Percentiles rank a stretch among this genome's conserved stretches.
Conservation (phyloP, 2,329 filamentous ascomycete species). For the Xylaria sp. region DNA sequence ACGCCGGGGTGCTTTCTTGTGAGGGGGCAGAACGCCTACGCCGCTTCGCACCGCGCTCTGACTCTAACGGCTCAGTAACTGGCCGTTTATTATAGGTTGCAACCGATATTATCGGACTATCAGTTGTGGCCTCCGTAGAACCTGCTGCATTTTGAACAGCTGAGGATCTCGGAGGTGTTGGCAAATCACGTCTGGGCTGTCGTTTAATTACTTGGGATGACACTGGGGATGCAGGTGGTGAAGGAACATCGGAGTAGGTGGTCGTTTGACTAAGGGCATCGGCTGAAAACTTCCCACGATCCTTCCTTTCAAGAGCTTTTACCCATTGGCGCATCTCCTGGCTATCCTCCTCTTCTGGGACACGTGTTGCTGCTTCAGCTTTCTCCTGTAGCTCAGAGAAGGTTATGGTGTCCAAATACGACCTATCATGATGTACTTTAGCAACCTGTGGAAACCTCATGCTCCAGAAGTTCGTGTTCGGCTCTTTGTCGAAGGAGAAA, state of each 20-base stretch:
- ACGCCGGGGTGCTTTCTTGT: constrained; percentile 18
- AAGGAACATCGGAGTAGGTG: constrained; percentile 51
- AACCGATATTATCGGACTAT: background rate
- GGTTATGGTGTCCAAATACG: constrained; percentile 73
- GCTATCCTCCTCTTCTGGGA: constrained; percentile 63
- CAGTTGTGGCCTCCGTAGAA: background rate
- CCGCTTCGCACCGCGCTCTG: constrained; percentile 17
- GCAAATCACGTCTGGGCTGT: background rate
- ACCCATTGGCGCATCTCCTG: constrained; percentile 73
- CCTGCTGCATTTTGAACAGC: constrained; percentile 2
- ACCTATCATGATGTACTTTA: constrained; percentile 82
- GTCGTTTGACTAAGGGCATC: constrained; percentile 59
- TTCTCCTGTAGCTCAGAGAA: constrained; percentile 76
- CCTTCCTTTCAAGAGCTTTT: constrained; percentile 66
- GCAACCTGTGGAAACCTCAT: constrained; percentile 80
- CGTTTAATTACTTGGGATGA: constrained; percentile 12
- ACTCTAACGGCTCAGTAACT: constrained; percentile 5
- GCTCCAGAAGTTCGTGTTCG: constrained; percentile 76
- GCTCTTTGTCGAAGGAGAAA: constrained; percentile 79
- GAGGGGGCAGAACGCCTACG: constrained; percentile 14
- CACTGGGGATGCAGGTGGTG: constrained; percentile 35
- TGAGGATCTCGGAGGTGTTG: constrained; percentile 30
- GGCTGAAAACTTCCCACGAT: constrained; percentile 57
- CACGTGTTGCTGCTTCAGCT: constrained; percentile 66
- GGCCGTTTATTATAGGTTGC: constrained; percentile 29